Conservation (phyloP, 176 grass and related monocot species). For the Triticum aestivum region IWGSC_CS_RefSeq_v2.1 NC_057804.1:169936483-169936982, state of each 20-base stretch:
- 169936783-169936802: background rate
- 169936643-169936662: background rate
- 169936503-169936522: background rate
- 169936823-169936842: too few relatives aligned
- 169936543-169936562: constrained; percentile 28
- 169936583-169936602: constrained; percentile 21
- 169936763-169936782: background rate
- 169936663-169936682: background rate
- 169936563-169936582: constrained; percentile 38
- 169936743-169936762: background rate
- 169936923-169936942: too few relatives aligned
- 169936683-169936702: background rate
- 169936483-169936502: constrained; percentile 6
- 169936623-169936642: background rate
- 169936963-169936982: background rate
- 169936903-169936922: background rate
- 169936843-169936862: too few relatives aligned
- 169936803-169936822: background rate
- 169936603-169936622: background rate
- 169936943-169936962: background rate
- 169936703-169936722: background rate
- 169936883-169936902: background rate
- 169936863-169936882: too few relatives aligned
- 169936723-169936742: background rate
- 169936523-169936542: constrained; percentile 28